Percentiles rank a stretch among this genome's conserved stretches.
Conservation (phyloP, 495 filamentous ascomycete genomes). For the Aspergillus indologenus region DNA sequence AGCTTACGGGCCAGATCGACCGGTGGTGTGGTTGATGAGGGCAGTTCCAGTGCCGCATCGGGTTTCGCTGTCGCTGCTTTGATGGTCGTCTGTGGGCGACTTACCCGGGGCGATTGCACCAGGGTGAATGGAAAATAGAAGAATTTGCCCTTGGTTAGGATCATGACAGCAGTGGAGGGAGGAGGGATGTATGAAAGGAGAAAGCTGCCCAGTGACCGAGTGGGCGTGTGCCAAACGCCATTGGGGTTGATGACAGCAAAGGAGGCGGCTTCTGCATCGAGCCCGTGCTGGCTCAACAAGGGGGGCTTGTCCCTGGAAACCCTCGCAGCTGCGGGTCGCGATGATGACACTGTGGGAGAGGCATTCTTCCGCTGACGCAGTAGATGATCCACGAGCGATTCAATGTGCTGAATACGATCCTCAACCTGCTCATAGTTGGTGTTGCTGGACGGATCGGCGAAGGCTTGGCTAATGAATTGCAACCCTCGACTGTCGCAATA, state of each 20-base stretch:
- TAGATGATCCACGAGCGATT: conserved; percentile 21
- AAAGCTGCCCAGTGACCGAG: neutral
- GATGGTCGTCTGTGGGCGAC: neutral
- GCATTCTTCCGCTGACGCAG: conserved; percentile 11
- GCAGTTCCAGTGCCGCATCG: conserved; percentile 1
- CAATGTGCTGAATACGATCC: conserved; percentile 22
- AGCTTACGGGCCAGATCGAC: conserved; percentile 43
- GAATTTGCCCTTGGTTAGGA: neutral
- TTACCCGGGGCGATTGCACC: neutral
- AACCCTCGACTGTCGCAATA: neutral
- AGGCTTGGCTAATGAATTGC: conserved; percentile 23
- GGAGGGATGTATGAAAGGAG: neutral
- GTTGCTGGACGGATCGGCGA: conserved; percentile 4
- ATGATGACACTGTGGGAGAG: too few relatives aligned
- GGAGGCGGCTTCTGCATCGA: neutral
- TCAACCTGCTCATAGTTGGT: conserved; percentile 4
- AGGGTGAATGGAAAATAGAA: neutral
- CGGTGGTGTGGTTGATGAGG: conserved; percentile 39
- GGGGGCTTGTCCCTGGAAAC: neutral
- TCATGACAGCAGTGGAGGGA: neutral
- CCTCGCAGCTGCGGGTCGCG: too few relatives aligned
- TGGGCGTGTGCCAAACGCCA: neutral
- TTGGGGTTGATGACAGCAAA: neutral
- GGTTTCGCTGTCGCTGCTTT: neutral
- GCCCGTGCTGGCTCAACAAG: neutral